These are phyloP conservation scores for Graphium sp. DNA, from an alignment of 2,329 filamentous ascomycete genomes.

Conservation along the genomic window DNA sequence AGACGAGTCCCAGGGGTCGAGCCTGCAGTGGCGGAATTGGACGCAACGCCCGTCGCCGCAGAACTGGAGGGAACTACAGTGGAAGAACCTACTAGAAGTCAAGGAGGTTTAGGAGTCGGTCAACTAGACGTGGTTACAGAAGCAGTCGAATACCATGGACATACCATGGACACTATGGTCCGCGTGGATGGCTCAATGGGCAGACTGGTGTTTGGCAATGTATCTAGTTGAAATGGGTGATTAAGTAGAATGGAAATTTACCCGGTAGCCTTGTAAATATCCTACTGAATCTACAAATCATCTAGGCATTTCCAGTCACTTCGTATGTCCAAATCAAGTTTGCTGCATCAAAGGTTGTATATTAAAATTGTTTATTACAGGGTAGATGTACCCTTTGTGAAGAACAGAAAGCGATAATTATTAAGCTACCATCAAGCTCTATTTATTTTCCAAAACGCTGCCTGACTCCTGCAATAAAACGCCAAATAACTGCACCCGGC, in stretches of 20 bases:
- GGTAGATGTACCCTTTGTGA: too few species aligned
- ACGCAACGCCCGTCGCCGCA: not conserved
- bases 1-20: too few species aligned
- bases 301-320: not conserved
- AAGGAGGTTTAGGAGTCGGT: not conserved
- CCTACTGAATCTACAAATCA: not conserved
- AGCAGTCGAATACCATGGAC: constrained; percentile 2
- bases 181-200: constrained; percentile 1
- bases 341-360: not conserved
- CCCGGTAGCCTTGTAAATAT: not conserved
- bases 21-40: not conserved
- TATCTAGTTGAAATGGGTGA: not conserved
- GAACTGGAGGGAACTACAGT: not conserved
- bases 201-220: not conserved
- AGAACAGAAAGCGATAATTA: too few species aligned
- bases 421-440: too few species aligned
- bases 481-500: too few species aligned
- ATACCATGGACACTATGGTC: constrained; percentile 3
- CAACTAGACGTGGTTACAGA: constrained; percentile 2
- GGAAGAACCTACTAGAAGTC: not conserved
- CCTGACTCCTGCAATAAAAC: not conserved
- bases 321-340: not conserved
- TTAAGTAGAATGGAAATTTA: not conserved
- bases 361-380: not conserved
- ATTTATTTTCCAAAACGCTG: not conserved